Percentiles rank a stretch among this genome's conserved stretches.
These are phyloP conservation scores for Dictyostelium purpureum DNA, from an alignment of 78 protist genomes.

Conservation along the genomic window DNA sequence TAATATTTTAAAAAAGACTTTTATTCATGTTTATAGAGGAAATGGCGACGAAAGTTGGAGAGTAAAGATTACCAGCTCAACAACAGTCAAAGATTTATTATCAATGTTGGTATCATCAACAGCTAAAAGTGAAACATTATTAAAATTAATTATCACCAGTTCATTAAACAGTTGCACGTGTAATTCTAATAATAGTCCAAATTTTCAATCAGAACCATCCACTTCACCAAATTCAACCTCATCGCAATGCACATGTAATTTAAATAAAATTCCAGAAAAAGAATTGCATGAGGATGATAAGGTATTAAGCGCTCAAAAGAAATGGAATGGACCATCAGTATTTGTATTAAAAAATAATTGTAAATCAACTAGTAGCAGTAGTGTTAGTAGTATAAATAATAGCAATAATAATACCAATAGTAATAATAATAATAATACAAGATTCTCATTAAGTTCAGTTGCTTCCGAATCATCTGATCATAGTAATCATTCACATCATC, in stretches of 20 bases:
- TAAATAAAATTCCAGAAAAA: conserved; percentile 8
- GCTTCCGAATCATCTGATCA: conserved; percentile 68
- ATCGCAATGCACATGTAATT: conserved; percentile 2
- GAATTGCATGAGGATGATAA: conserved; percentile 62
- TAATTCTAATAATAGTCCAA: background rate
- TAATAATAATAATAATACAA: background rate
- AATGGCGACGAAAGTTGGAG: conserved; percentile 76
- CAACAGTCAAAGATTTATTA: conserved; percentile 51
- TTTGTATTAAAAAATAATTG: conserved; percentile 47
- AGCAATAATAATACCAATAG: background rate
- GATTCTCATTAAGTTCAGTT: conserved; percentile 54
- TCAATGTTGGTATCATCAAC: conserved; percentile 42
- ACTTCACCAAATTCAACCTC: background rate
- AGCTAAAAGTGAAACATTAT: conserved; percentile 16
- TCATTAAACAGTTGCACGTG: conserved; percentile 29
- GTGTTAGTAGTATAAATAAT: background rate
- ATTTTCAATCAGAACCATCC: background rate
- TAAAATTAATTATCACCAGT: conserved; percentile 16
- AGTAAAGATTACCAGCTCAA: conserved; percentile 17
- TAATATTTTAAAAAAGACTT: background rate
- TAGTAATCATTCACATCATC: background rate
- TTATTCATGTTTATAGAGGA: conserved; percentile 59
- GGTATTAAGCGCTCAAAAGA: conserved; percentile 49
- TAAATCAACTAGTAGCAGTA: background rate
- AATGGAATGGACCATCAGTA: conserved; percentile 55